phyloP scores from a whole-genome alignment of 2,329 filamentous ascomycete genomes.

The Stachybotrys chartarum region DNA sequence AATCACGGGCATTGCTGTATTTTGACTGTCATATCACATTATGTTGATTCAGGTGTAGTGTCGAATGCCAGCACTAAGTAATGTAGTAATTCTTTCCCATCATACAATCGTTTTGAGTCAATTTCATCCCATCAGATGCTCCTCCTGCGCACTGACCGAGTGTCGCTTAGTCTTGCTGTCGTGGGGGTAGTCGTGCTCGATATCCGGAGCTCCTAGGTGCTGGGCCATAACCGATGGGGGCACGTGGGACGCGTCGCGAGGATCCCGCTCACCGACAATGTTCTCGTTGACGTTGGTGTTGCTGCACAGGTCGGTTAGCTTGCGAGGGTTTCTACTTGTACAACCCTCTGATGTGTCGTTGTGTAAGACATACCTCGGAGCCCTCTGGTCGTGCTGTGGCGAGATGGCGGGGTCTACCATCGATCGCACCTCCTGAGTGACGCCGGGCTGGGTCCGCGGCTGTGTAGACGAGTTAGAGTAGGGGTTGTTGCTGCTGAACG shows the following conservation, averaged over 20 bases:
- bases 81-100: neutral
- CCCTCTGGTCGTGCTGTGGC: neutral
- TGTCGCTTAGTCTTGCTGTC: conserved; percentile 20
- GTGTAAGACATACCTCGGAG: neutral
- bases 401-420: neutral
- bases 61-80: neutral
- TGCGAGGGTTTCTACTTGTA: neutral
- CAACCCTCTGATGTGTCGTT: neutral
- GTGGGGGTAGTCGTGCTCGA: conserved; percentile 22
- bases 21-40: too few species aligned
- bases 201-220: conserved; percentile 16
- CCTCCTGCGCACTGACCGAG: conserved; percentile 21
- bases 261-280: neutral
- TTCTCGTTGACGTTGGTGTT: neutral
- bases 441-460: neutral
- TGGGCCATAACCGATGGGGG: conserved; percentile 16
- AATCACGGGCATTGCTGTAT: neutral
- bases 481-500: neutral
- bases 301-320: neutral
- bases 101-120: neutral
- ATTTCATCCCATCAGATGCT: conserved; percentile 9
- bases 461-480: neutral
- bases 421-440: neutral
- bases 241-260: conserved; percentile 14
- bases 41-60: too few species aligned